Base-by-base conservation (phyloP, 225 moss, liverwort and hornwort genomes). In the Antitrichia curtipendula region DNA sequence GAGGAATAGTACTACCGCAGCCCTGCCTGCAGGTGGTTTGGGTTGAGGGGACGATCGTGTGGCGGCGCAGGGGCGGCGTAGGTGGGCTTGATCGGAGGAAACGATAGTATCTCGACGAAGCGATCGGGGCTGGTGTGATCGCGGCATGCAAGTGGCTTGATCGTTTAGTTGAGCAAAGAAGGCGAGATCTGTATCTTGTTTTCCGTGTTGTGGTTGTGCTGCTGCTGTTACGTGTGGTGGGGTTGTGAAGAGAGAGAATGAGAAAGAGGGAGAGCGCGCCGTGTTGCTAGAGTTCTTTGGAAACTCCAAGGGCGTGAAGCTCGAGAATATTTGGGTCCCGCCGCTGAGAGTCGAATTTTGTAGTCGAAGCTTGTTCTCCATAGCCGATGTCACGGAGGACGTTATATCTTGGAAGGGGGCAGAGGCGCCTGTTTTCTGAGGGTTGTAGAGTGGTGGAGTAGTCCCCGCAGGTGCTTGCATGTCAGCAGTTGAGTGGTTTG, bases 281-380 rank as follows among this genome's bases (percentile, higher is more conserved):
- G 88, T 90, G 92, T 88, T 88, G 73, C 86, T 52, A 57, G 81
- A 68, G 86, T 65, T 72, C n/a, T 77, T 86, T 52, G 84, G 72
- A 88, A 91, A 62, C 82, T 81, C 73, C 71, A 86, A 82, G 73
- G 71, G 86, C 61, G 87, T 79, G 64, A 81, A 69, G 81, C 86
- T 31, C 75, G 73, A 92, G 75, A 80, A 65, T 75, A 45, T 75
- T 85, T 81, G 76, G 85, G 70, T 81, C 50, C 53, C 43, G 57
- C 50, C 47, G 69, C 57, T 38, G 66, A 53, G 8, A 61, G 78
- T 36, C 14, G 53, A 75, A 73, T 78, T 71, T 80, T 22, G 52
- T 47, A 29, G 81, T 61, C 3, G 12, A 38, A 61, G 11, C 24
- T 18, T 32, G 19, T 49, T 54, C 27, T 64, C 52, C 58, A 65